Conservation (phyloP, 2,329 filamentous ascomycete genomes). For the Capronia americana region DNA sequence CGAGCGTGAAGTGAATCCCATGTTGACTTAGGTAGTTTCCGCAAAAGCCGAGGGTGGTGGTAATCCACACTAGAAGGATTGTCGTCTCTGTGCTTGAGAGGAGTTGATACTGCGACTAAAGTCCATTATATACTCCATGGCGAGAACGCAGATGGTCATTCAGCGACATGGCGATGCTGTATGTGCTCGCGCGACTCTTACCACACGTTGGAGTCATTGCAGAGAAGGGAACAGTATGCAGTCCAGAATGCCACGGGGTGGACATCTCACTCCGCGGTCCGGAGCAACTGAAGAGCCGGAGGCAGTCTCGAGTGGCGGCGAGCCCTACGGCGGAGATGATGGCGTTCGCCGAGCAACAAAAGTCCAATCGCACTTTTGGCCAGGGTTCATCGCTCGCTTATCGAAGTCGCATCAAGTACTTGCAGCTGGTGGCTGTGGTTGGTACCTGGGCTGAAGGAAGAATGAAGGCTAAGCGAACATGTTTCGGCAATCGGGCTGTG, state of each 20-base stretch:
- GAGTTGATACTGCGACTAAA: neutral
- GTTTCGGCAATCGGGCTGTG: too few relatives aligned
- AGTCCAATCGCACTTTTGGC: neutral
- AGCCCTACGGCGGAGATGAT: neutral
- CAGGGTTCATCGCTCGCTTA: neutral
- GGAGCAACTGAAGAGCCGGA: neutral
- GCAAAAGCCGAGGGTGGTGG: neutral
- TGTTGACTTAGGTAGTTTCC: neutral
- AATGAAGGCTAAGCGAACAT: too few relatives aligned
- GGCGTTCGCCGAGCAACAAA: neutral
- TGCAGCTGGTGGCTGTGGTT: neutral
- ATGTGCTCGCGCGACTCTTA: neutral
- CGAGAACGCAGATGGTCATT: neutral
- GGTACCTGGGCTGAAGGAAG: too few relatives aligned
- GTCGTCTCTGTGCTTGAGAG: neutral
- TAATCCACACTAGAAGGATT: neutral
- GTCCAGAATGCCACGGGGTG: neutral
- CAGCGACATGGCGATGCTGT: neutral
- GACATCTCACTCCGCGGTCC: neutral
- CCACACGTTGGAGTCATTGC: neutral
- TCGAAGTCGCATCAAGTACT: neutral
- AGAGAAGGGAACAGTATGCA: neutral
- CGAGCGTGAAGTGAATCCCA: neutral
- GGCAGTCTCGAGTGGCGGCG: neutral
- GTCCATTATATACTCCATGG: neutral